These are phyloP conservation scores for Mycena belliarum DNA, from an alignment of 768 basidiomycete genomes.

Conservation along the genomic window DNA sequence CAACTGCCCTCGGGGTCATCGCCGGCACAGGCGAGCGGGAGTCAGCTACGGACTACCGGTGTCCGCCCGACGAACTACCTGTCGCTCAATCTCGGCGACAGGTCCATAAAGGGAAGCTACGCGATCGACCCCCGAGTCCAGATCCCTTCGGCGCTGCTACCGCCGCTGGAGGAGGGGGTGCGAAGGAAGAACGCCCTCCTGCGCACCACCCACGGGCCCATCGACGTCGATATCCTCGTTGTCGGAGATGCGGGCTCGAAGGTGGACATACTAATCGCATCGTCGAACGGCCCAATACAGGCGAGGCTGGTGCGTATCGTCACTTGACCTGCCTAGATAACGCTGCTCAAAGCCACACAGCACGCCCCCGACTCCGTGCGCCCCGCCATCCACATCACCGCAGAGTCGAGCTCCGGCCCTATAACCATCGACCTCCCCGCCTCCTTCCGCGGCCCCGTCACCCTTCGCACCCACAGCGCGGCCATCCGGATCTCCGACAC, in stretches of 20 bases:
- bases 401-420: conserved; percentile 30
- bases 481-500: conserved; percentile 35
- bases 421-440: conserved; percentile 40
- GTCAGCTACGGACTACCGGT: not conserved
- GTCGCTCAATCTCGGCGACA: not conserved
- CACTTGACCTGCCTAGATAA: too few species aligned
- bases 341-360: too few species aligned
- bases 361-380: conserved; percentile 13
- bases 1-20: not conserved
- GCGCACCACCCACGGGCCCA: conserved; percentile 31
- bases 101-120: not conserved
- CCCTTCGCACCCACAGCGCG: conserved; percentile 30
- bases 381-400: conserved; percentile 28
- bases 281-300: too few species aligned
- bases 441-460: conserved; percentile 40
- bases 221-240: conserved; percentile 43
- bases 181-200: conserved; percentile 45
- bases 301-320: too few species aligned
- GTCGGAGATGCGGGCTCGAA: conserved; percentile 18
- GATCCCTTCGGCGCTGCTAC: too few species aligned
- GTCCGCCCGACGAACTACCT: too few species aligned
- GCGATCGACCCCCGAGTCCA: not conserved
- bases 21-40: not conserved
- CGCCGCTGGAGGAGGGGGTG: conserved; percentile 26
- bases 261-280: not conserved